Base-by-base conservation (phyloP, 2,329 filamentous ascomycete species). In the Scedosporium apiospermum region DNA sequence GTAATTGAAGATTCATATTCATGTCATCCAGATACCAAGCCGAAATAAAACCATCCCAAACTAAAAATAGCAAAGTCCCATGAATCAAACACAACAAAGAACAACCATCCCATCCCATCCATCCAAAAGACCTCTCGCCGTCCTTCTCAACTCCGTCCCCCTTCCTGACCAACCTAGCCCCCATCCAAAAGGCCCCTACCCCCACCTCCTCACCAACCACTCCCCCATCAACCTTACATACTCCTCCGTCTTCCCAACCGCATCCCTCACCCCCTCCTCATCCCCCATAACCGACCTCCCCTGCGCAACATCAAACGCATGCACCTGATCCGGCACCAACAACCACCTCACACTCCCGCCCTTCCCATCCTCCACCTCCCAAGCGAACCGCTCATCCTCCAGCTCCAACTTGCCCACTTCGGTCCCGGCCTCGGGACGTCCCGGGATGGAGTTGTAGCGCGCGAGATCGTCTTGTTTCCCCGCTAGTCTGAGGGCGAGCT, bases 281-380 rank as follows among this genome's bases (percentile, higher is more conserved):
- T 70, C 68, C 4, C 64, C 61, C 10, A 67, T 64, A 6, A 73
- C 67, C 12, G 71, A n/a, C 3, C 27, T 10, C 3, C 59, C 59
- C 10, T 23, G 7, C 34, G 66, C 67, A 53, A 71, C 66, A 63
- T 78, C 76, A 62, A 77, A 78, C 2, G 71, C 76, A 61, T 78
- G 76, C 14, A 77, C 34, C 49, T 71, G 71, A 63, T 78, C 76
- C 4, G 77, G 77, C 16, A 79, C 72, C 3, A 78, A 68, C 65
- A 78, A 63, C 76, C 76, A 78, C 60, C 71, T 71, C 27, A 77
- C 71, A 1, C 66, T 67, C 66, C 12, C 59, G 60, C 65, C 67
- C 2, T 63, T 63, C 10, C 23, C 55, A 34, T 38, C 55, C 62
- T 64, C 60, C 42, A 70, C 71, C 65, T 75, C 71, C 66, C 75